Conservation (phyloP, 2,329 filamentous ascomycete species). For the Nigrograna mackinnonii region DNA sequence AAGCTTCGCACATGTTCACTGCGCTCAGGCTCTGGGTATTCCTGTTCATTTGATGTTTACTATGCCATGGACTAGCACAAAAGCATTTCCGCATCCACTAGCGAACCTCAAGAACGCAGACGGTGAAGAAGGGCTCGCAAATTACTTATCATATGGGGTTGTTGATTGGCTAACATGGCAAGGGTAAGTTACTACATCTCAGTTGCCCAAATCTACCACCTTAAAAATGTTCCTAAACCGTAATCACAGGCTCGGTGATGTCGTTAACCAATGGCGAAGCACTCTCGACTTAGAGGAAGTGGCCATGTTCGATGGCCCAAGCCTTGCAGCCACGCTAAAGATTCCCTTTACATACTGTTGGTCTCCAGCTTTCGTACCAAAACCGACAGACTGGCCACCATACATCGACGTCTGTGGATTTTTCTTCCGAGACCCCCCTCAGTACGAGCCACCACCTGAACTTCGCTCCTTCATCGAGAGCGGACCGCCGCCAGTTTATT, state of each 20-base stretch:
- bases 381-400: constrained; percentile 23
- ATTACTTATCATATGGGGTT: constrained; percentile 52
- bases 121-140: constrained; percentile 39
- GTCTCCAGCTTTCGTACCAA: constrained; percentile 41
- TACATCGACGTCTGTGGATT: constrained; percentile 33
- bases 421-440: constrained; percentile 25
- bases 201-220: constrained; percentile 3
- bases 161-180: constrained; percentile 57
- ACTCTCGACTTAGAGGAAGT: constrained; percentile 47
- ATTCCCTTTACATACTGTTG: constrained; percentile 52
- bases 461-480: constrained; percentile 23
- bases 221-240: constrained; percentile 13
- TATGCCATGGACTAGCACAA: constrained; percentile 55
- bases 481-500: constrained; percentile 31
- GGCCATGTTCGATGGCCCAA: constrained; percentile 39
- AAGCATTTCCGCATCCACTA: constrained; percentile 53
- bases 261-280: constrained; percentile 50
- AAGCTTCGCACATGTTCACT: constrained; percentile 73
- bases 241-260: constrained; percentile 38
- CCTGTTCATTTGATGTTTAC: constrained; percentile 86
- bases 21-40: constrained; percentile 72
- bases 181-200: constrained; percentile 27
- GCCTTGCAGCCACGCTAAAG: constrained; percentile 38
- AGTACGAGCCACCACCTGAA: constrained; percentile 19
- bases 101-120: constrained; percentile 48